A percentile compares a stretch with the other conserved stretches of the same genome.
Evolutionary conservation across 768 basidiomycete species (phyloP).

Genomic region (Pleurotus djamor): DNA sequence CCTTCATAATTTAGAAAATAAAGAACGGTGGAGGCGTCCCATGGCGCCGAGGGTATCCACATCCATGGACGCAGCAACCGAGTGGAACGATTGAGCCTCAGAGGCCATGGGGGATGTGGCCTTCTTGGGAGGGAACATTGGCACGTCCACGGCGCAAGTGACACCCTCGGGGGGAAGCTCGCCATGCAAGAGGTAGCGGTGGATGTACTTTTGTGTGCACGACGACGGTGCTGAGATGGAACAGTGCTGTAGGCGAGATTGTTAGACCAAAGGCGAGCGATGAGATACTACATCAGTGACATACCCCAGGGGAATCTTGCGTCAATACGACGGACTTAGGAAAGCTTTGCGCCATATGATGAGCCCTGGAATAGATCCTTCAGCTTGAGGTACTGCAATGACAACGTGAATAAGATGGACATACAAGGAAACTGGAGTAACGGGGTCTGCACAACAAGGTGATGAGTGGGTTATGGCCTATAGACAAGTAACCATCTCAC

Average conservation of each 20-base stretch:
- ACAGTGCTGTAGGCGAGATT: slow-evolving; percentile 11
- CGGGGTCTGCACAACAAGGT: slow-evolving; percentile 9
- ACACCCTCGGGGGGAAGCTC: slow-evolving; percentile 35
- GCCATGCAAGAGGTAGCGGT: slow-evolving; percentile 37
- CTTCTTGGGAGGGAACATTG: slow-evolving; percentile 16
- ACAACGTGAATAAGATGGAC: no score
- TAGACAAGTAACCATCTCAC: slow-evolving; percentile 4
- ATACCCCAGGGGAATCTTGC: slow-evolving; percentile 38
- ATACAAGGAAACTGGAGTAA: slow-evolving; percentile 13
- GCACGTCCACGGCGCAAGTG: slow-evolving; percentile 29
- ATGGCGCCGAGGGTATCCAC: neutral
- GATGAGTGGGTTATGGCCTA: neutral
- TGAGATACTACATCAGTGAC: neutral
- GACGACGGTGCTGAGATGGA: slow-evolving; percentile 16
- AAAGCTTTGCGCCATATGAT: slow-evolving; percentile 34
- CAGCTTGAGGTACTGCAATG: no score
- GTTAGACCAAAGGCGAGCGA: neutral
- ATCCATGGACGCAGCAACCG: neutral
- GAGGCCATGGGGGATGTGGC: neutral
- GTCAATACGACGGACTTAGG: slow-evolving; percentile 35
- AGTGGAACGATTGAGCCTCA: neutral
- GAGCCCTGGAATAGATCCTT: slow-evolving; percentile 24
- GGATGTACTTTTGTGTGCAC: slow-evolving; percentile 25
- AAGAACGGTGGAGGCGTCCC: neutral
- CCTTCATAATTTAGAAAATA: slow-evolving; percentile 3